Evolutionary conservation across 331 rosid species (phyloP), one percentile per base, ranked within the genome.

Genomic region (Malus hybrid): DNA sequence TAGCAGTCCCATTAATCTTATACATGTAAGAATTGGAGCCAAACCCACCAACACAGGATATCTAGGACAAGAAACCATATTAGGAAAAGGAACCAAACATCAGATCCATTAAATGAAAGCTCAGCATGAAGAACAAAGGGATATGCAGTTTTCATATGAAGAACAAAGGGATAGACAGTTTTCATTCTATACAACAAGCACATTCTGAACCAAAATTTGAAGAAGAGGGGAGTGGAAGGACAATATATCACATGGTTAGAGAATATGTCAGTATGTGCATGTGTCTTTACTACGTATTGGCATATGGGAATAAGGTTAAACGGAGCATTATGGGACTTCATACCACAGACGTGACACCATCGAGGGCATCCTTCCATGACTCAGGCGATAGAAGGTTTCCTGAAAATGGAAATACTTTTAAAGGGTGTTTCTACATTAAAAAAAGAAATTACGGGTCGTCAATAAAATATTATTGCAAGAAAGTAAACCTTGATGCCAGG

Each of bases 11-110:
- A 67, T 95, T 95, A 75, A 95, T 90, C 88, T 90, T 92, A 86
- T 89, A 95, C 99, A 95, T 95, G 74, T 89, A 75, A 1, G 99
- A 85, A 86, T 87, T 90, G 83, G 96, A 90, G 88, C 99, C 99
- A 85, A 95, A 95, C 80, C 97, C 97, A 78, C 99, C 99, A 4
- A 95, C 91, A 72, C 99, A 95, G 56, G 99, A 95, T 79, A 95
- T 86, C 99, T 95, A 70, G 62, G 39, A 77, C 78, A 82, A 70
- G 61, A 82, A 82, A 80, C 73, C 68, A 28, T 58, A 78, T 87
- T 72, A 89, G 82, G 73, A 53, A 56, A 75, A 77, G 30, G 29
- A 15, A 33, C 53, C 55, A 44, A 71, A 60, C 20, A 65, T 42
- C 55, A 46, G 39, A 6, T 19, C 44, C 44, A 36, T 4, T 10